Percentiles rank a stretch among this genome's conserved stretches.
These are phyloP conservation scores for Perkinsus chesapeaki DNA, from an alignment of 169 alveolate species.

Conservation along the genomic window DNA sequence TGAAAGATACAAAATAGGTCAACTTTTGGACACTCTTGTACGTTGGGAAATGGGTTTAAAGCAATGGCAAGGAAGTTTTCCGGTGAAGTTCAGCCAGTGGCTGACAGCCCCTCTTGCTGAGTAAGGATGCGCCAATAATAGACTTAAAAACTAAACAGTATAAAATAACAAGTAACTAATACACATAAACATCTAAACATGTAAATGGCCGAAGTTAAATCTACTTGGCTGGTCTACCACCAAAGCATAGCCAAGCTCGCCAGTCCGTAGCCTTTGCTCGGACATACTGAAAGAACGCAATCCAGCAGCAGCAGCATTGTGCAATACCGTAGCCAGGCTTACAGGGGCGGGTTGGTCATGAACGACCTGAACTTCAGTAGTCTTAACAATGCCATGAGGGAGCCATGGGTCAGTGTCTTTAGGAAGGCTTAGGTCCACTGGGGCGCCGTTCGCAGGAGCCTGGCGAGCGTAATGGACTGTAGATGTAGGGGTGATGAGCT, in stretches of 20 bases:
- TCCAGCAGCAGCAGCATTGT: not conserved
- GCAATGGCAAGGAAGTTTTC: too few species aligned
- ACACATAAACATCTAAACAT: not conserved
- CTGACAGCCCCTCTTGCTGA: too few species aligned
- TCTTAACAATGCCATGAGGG: not conserved
- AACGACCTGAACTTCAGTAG: not conserved
- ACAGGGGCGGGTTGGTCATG: not conserved
- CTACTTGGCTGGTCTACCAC: not conserved
- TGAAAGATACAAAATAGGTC: not conserved
- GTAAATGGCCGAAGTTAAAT: not conserved
- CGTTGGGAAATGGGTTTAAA: too few species aligned
- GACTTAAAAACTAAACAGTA: too few species aligned
- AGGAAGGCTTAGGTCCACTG: not conserved
- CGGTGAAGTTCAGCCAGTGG: too few species aligned
- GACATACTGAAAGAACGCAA: not conserved
- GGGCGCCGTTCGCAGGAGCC: not conserved
- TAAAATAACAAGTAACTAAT: not conserved
- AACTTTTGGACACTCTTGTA: too few species aligned
- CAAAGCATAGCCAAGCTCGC: not conserved
- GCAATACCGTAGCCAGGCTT: not conserved
- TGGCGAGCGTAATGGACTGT: not conserved
- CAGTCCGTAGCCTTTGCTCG: not conserved
- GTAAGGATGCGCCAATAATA: too few species aligned
- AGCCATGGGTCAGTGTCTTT: not conserved
- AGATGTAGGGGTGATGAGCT: not conserved